phyloP scores from a whole-genome alignment of 2,329 filamentous ascomycete species.

The Thermothelomyces thermophilus region DNA sequence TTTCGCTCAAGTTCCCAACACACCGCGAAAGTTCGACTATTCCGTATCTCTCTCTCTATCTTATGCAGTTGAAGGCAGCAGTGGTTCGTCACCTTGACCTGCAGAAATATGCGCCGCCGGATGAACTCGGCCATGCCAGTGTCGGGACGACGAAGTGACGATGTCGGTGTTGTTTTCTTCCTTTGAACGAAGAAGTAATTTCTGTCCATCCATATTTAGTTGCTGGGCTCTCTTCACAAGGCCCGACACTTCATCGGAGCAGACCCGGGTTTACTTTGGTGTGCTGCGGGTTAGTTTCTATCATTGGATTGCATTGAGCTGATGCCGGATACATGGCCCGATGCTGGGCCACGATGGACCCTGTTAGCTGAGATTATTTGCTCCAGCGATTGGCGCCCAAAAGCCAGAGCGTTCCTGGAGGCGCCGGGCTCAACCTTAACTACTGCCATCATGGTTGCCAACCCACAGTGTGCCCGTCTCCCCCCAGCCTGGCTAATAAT shows the following conservation, averaged over 20 bases:
- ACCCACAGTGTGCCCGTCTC: conserved; percentile 9
- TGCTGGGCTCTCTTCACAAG: no score
- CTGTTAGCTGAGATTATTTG: conserved; percentile 14
- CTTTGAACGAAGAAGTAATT: no score
- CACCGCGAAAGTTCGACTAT: no score
- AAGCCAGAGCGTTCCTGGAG: neutral
- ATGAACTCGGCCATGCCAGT: neutral
- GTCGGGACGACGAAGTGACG: no score
- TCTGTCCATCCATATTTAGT: no score
- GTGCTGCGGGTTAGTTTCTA: no score
- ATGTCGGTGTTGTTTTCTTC: no score
- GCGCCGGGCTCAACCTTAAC: conserved; percentile 24
- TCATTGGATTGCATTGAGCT: conserved; percentile 1
- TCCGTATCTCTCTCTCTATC: no score
- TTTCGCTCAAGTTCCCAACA: neutral
- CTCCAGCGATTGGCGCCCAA: neutral
- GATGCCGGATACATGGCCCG: conserved; percentile 13
- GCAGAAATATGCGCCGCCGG: neutral
- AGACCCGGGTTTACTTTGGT: neutral
- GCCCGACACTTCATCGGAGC: no score
- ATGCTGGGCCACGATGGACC: conserved; percentile 14
- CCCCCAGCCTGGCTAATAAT: conserved; percentile 37
- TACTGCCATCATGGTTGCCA: conserved; percentile 21
- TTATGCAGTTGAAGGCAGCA: no score
- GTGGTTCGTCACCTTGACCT: neutral